A percentile compares a stretch with the other conserved stretches of the same genome.
phyloP scores from a whole-genome alignment of 129 eudicot species.

The Silybum marianum region DNA sequence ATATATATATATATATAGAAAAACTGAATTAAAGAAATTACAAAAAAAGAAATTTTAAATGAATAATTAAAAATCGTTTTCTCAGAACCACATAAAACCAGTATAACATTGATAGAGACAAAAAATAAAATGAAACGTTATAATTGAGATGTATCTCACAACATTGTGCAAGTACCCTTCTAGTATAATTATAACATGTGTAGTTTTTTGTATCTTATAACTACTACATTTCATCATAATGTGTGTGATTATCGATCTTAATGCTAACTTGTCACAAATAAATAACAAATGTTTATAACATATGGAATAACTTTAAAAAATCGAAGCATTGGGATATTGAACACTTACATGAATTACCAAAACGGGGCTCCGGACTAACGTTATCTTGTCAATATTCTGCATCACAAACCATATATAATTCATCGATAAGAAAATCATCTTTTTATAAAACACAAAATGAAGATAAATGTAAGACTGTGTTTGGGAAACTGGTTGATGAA shows the following conservation, averaged over 20 bases:
- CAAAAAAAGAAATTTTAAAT: too few species aligned
- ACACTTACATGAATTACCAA: constrained; percentile 90
- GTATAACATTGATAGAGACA: too few species aligned
- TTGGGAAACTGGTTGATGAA: neutral
- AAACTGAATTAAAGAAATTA: too few species aligned
- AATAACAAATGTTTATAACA: neutral
- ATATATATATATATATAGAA: too few species aligned
- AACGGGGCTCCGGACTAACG: constrained; percentile 71
- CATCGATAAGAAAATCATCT: neutral
- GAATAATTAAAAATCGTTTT: too few species aligned
- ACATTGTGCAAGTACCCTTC: too few species aligned
- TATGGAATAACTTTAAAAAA: neutral
- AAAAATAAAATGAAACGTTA: too few species aligned
- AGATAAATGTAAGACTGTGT: neutral
- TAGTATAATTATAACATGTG: too few species aligned
- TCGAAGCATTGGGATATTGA: neutral
- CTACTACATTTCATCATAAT: neutral
- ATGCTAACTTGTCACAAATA: neutral
- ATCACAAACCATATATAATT: constrained; percentile 21
- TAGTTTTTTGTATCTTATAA: neutral
- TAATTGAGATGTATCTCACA: too few species aligned
- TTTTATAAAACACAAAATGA: neutral
- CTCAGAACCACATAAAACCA: too few species aligned
- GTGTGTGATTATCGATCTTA: constrained; percentile 1
- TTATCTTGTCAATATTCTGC: constrained; percentile 95